Evolutionary conservation across 2,329 filamentous ascomycete genomes (phyloP).

Genomic region (Paramyrothecium roridum): DNA sequence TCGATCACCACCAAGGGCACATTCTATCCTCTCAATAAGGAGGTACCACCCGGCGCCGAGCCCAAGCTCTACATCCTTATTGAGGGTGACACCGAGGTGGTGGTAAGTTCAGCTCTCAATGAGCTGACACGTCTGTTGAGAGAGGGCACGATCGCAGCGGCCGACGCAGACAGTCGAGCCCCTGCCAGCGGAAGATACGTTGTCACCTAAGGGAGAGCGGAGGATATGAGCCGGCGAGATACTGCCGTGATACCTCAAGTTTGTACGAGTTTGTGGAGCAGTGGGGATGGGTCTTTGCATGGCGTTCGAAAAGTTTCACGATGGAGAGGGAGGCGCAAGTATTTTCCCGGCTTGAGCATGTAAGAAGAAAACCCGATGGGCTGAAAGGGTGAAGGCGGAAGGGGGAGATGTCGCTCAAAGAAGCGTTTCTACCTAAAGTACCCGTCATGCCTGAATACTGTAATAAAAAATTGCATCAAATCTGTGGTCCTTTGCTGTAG

Average conservation of each 20-base stretch:
- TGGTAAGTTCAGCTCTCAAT: slow-evolving; percentile 85
- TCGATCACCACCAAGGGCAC: slow-evolving; percentile 97
- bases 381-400: too few species aligned
- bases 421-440: too few species aligned
- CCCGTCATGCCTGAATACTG: too few species aligned
- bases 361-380: too few species aligned
- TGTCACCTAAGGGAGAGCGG: slow-evolving; percentile 64
- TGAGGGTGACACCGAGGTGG: slow-evolving; percentile 92
- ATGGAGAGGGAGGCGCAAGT: too few species aligned
- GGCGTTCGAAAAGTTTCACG: neutral
- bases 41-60: slow-evolving; percentile 69
- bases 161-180: slow-evolving; percentile 78
- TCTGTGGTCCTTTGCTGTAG: too few species aligned
- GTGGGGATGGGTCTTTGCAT: neutral
- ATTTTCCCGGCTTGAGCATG: too few species aligned
- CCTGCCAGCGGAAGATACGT: slow-evolving; percentile 81
- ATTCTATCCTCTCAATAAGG: slow-evolving; percentile 81
- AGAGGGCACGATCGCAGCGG: slow-evolving; percentile 86
- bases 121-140: slow-evolving; percentile 85
- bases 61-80: slow-evolving; percentile 98
- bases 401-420: too few species aligned
- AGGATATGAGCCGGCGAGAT: too few species aligned
- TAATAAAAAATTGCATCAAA: too few species aligned
- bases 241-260: too few species aligned
- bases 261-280: too few species aligned